Evolutionary conservation across 257 asterid species (phyloP).

Genomic region (Fraxinus quadrangulata): DNA sequence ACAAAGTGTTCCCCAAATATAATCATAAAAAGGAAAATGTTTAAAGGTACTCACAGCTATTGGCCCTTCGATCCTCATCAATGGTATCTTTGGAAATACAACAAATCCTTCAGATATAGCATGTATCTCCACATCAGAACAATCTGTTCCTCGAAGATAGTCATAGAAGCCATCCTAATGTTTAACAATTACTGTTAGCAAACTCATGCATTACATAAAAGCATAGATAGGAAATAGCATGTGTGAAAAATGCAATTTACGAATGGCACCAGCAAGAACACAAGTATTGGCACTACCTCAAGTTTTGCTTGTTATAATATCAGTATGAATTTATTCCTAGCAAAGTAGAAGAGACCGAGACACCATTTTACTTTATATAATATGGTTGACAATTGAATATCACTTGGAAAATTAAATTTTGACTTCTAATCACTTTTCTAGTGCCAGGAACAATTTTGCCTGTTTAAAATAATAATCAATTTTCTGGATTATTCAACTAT

Average conservation of each 20-base stretch:
- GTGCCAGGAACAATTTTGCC: not conserved
- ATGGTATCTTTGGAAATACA: conserved; percentile 92
- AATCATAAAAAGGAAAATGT: conserved; percentile 15
- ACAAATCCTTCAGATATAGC: conserved; percentile 93
- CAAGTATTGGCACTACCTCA: not conserved
- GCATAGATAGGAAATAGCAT: not conserved
- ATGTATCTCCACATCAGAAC: conserved; percentile 90
- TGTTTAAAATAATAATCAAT: not conserved
- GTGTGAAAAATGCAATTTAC: not conserved
- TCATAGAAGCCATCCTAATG: conserved; percentile 78
- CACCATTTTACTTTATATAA: not conserved
- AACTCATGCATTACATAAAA: not conserved
- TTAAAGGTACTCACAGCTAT: conserved; percentile 72
- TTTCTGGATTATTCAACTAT: conserved; percentile 18
- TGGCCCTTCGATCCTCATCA: conserved; percentile 97
- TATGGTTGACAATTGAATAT: not conserved
- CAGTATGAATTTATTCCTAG: not conserved
- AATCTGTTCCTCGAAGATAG: conserved; percentile 79
- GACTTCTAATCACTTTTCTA: conserved; percentile 8
- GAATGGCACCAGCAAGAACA: not conserved
- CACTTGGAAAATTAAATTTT: not conserved
- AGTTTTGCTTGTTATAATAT: not conserved
- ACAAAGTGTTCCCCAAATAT: not conserved
- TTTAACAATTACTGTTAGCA: conserved; percentile 17
- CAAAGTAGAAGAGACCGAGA: not conserved